Base-by-base conservation (phyloP, 2,329 filamentous ascomycete genomes). In the Saccharata proteae region DNA sequence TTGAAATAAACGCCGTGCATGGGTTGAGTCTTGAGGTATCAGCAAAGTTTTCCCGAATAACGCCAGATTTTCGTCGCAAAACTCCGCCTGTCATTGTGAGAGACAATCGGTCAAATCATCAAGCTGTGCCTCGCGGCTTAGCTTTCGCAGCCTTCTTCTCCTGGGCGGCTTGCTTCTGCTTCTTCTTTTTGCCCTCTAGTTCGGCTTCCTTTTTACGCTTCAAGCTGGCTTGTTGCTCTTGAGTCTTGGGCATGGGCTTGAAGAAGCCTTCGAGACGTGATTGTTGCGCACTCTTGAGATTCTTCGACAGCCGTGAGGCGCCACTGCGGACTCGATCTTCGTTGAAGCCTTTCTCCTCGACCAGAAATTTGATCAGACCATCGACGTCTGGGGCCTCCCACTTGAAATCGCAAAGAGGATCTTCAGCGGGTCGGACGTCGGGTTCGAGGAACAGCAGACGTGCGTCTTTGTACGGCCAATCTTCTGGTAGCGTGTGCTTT, bases 171-270 rank as follows among this genome's bases (percentile, higher is more conserved):
- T 82, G 75, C 70, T 94, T 98, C 44, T 80, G 69, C 63, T 86
- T 92, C 71, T 96, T 96, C 65, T 88, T 94, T 59, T 84, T 85
- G 45, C 85, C 80, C 46, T 86, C 85, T 18, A 83, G 67, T 64
- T 92, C 92, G 61, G 86, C 82, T 31, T 96, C 88, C 21, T 90
- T 70, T 65, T 96, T 98, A 43, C 90, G 73, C 71, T 98, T 98
- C 49, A 92, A 63, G 24, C 59, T 76, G 32, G 79, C 78, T 59
- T 88, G 81, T 61, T 98, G 77, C 41, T 77, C 80, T 0, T 86
- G 81, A 0, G 86, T 84, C 65, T 88, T 92, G 38, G 84, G 80
- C 11, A 93, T 61, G 1, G 83, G 77, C 64, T 93, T 94, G 69
- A 98, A 98, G 64, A 98, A 98, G 1, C 90, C 90, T 52, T 96